Evolutionary conservation across 805 yeast species (phyloP).

Genomic region (Zygoascus flipseniorum): DNA sequence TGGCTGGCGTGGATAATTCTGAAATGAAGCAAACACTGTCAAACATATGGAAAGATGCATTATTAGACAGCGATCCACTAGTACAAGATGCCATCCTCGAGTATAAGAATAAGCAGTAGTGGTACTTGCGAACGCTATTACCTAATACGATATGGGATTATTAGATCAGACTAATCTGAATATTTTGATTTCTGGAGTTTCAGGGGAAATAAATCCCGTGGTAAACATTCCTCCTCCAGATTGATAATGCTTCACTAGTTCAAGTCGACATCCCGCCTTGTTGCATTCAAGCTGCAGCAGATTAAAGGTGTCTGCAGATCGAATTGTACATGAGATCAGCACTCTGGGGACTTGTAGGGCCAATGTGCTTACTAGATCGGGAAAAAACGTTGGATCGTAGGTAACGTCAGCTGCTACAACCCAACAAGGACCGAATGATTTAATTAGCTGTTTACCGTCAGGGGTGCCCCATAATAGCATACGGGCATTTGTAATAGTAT

Average conservation of each 20-base stretch:
- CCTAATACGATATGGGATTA: not conserved
- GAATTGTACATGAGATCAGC: constrained; percentile 63
- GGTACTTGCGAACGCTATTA: not conserved
- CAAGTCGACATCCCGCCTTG: constrained; percentile 13
- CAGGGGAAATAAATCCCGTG: constrained; percentile 14
- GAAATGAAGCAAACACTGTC: not conserved
- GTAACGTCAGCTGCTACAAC: constrained; percentile 83
- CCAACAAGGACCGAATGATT: constrained; percentile 24
- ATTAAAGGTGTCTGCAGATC: constrained; percentile 48
- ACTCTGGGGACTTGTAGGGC: constrained; percentile 27
- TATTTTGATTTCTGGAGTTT: constrained; percentile 15
- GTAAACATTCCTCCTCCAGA: not conserved
- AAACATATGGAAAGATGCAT: not conserved
- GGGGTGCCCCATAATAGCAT: constrained; percentile 18
- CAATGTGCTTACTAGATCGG: constrained; percentile 40
- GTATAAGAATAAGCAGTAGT: not conserved
- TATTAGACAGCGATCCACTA: not conserved
- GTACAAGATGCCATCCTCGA: not conserved
- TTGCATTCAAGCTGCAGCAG: constrained; percentile 35
- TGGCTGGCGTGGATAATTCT: not conserved
- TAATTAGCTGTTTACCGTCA: not conserved
- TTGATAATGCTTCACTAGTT: constrained; percentile 6
- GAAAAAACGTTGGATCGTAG: constrained; percentile 58
- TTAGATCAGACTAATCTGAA: constrained; percentile 1
- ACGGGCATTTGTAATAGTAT: constrained; percentile 6